Evolutionary conservation across 345 rosid species (phyloP).

Genomic region (Gynandropsis gynandra): DNA sequence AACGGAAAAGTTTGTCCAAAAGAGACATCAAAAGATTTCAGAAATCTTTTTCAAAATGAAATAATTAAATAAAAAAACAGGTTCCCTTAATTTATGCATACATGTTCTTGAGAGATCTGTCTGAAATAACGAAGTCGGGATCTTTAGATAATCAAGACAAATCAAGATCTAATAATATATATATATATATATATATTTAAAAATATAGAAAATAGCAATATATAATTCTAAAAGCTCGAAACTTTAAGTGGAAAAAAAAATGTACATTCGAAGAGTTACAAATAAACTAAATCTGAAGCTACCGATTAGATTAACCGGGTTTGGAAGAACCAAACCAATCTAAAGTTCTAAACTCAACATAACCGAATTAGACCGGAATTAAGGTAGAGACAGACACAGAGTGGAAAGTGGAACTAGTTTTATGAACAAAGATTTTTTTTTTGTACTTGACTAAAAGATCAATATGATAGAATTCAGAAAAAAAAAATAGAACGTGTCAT

Average conservation of each 20-base stretch:
- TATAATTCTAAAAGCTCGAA: background rate
- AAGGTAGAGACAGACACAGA: too few relatives aligned
- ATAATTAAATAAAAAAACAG: too few relatives aligned
- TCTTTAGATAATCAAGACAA: too few relatives aligned
- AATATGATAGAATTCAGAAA: background rate
- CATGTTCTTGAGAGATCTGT: too few relatives aligned
- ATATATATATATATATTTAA: background rate
- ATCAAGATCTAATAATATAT: too few relatives aligned
- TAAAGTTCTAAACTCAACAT: background rate
- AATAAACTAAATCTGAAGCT: conserved; percentile 8
- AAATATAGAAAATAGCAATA: background rate
- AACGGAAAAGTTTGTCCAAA: too few relatives aligned
- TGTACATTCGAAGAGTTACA: conserved; percentile 18
- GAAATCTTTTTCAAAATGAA: too few relatives aligned
- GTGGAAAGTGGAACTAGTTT: too few relatives aligned
- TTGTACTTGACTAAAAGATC: conserved; percentile 15
- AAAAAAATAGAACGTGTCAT: conserved; percentile 11
- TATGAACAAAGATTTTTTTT: conserved; percentile 9
- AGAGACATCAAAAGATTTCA: too few relatives aligned
- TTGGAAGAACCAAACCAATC: conserved; percentile 24
- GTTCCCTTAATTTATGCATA: too few relatives aligned
- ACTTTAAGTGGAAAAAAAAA: background rate
- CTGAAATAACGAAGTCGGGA: too few relatives aligned
- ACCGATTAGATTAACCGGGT: conserved; percentile 15
- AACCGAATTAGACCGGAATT: conserved; percentile 11